A percentile compares a stretch with the other conserved stretches of the same genome.
Conservation (phyloP, 139 green algal species). For the Coelastrella sp. region DNA sequence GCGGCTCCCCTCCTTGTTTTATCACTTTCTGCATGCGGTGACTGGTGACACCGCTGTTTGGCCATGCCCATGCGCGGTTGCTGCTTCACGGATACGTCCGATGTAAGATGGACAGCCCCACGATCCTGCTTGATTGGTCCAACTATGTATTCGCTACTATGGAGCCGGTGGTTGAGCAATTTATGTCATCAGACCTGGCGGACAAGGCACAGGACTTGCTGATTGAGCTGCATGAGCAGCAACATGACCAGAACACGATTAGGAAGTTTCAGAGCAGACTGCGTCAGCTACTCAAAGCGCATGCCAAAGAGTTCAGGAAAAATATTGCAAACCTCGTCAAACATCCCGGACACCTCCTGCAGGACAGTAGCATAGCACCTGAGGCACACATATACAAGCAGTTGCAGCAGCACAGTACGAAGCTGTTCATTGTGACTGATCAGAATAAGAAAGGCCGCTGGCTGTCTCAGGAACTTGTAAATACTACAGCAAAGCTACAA, state of each 20-base stretch:
- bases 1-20: too few species aligned
- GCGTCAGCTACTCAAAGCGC: background rate
- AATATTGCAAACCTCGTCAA: background rate
- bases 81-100: too few species aligned
- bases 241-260: background rate
- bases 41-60: too few species aligned
- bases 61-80: too few species aligned
- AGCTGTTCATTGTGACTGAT: background rate
- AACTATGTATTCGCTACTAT: conserved; percentile 30
- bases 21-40: too few species aligned
- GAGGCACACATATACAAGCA: background rate
- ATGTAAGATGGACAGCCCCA: background rate
- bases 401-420: background rate
- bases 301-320: background rate
- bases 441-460: background rate
- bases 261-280: background rate
- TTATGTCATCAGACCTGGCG: background rate
- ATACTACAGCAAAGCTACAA: background rate
- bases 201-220: background rate
- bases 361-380: background rate
- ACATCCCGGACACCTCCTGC: background rate
- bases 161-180: background rate
- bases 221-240: conserved; percentile 2
- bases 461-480: background rate
- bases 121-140: background rate